These are phyloP conservation scores for Penicillium tannophilum DNA, from an alignment of 495 filamentous ascomycete species.

Conservation along the genomic window DNA sequence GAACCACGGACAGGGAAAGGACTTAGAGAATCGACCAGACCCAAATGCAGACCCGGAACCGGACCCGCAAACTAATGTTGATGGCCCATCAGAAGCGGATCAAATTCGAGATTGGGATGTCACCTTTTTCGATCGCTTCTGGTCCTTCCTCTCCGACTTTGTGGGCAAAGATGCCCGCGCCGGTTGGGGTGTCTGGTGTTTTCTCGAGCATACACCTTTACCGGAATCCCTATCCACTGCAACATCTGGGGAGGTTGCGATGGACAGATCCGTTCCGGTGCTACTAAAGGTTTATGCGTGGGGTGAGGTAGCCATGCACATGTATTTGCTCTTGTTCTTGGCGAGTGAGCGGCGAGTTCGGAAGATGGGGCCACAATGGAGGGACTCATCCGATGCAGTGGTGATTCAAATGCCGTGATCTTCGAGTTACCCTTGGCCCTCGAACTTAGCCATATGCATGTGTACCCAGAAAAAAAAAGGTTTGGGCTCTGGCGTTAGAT, in stretches of 20 bases:
- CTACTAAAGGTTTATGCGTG: constrained; percentile 65
- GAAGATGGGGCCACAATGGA: constrained; percentile 57
- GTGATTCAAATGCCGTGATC: constrained; percentile 48
- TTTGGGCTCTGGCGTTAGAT: no score
- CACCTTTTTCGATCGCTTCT: constrained; percentile 49
- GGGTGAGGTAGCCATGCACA: constrained; percentile 61
- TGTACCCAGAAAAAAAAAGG: no score
- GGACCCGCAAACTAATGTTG: not conserved
- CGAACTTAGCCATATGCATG: no score
- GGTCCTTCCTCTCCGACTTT: constrained; percentile 62
- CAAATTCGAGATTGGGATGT: constrained; percentile 23
- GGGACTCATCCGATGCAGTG: constrained; percentile 53
- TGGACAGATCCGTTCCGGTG: constrained; percentile 7
- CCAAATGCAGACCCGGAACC: not conserved
- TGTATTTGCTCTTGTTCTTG: constrained; percentile 67
- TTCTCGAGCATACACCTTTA: constrained; percentile 27
- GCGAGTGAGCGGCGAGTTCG: constrained; percentile 60
- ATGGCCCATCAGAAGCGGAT: not conserved
- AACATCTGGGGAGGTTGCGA: not conserved
- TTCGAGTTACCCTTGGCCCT: no score
- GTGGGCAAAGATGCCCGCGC: constrained; percentile 56
- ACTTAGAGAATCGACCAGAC: not conserved
- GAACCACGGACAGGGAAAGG: not conserved
- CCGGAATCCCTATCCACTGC: not conserved
- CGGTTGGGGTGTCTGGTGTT: constrained; percentile 69